phyloP scores from a whole-genome alignment of 2,329 filamentous ascomycete species.

The Rachicladosporium sp. region DNA sequence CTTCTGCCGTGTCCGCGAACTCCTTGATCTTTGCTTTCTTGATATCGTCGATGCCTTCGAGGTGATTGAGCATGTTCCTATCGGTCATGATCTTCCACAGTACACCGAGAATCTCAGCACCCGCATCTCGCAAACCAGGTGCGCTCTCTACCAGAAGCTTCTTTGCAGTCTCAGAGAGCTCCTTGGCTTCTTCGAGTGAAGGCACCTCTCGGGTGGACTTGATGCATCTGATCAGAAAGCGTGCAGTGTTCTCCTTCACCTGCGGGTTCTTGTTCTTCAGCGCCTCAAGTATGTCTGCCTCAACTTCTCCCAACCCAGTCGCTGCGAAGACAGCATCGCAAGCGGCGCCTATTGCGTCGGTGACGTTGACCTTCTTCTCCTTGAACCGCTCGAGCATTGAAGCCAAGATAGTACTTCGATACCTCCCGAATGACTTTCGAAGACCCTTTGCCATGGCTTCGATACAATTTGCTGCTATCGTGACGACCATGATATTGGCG shows the following conservation, averaged over 20 bases:
- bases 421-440: constrained; percentile 64
- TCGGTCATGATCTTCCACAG: constrained; percentile 99
- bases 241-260: constrained; percentile 89
- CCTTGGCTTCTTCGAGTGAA: constrained; percentile 66
- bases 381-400: constrained; percentile 93
- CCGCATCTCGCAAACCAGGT: constrained; percentile 72
- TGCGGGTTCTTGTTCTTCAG: constrained; percentile 93
- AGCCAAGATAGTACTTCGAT: constrained; percentile 67
- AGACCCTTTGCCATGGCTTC: constrained; percentile 80
- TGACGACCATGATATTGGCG: constrained; percentile 90
- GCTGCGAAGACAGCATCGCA: constrained; percentile 58
- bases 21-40: constrained; percentile 93
- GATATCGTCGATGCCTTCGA: constrained; percentile 91
- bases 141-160: constrained; percentile 84
- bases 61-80: constrained; percentile 80
- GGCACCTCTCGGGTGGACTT: constrained; percentile 75
- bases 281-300: constrained; percentile 82
- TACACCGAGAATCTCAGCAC: constrained; percentile 83
- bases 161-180: constrained; percentile 77
- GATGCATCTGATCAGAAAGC: constrained; percentile 81
- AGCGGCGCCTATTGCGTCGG: constrained; percentile 76
- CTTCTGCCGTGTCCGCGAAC: constrained; percentile 68
- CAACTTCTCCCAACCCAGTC: constrained; percentile 66
- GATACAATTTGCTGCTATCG: constrained; percentile 83
- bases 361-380: constrained; percentile 85